Conservation (phyloP, 169 alveolate species). For the Miamiensis avidus region DNA sequence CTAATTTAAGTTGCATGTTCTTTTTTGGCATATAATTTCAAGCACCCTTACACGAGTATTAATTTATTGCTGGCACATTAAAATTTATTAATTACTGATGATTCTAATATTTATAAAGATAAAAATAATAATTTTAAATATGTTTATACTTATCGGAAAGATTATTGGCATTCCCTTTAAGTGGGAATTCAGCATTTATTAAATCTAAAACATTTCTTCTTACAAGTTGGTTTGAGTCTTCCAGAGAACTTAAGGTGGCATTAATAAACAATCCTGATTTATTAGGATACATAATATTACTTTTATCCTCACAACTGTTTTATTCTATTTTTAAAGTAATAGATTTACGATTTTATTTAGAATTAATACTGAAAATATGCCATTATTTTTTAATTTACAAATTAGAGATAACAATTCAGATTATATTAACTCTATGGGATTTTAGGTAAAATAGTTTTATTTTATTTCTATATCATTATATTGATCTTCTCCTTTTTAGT, state of each 20-base stretch:
- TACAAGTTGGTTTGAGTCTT: constrained; percentile 30
- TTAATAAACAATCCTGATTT: neutral
- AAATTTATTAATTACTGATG: no score
- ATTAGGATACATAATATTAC: neutral
- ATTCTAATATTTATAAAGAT: neutral
- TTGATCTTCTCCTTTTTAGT: no score
- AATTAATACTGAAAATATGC: no score
- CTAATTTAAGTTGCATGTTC: neutral
- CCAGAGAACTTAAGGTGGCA: neutral
- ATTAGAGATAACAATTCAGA: no score
- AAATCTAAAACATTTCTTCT: constrained; percentile 42
- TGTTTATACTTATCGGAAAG: constrained; percentile 9
- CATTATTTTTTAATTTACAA: no score
- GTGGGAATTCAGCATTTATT: constrained; percentile 35
- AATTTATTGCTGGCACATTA: neutral
- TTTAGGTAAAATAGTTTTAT: no score
- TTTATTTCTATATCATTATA: no score
- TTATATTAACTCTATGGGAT: no score
- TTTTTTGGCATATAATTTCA: neutral
- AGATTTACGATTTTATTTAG: no score
- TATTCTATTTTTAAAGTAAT: no score
- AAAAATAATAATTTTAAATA: constrained; percentile 20
- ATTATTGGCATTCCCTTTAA: neutral
- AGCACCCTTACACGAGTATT: neutral
- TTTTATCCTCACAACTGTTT: neutral